Percentiles rank a stretch among this genome's conserved stretches.
These are phyloP conservation scores for Astrothelium macrocarpum DNA, from an alignment of 495 filamentous ascomycete species.

Conservation along the genomic window DNA sequence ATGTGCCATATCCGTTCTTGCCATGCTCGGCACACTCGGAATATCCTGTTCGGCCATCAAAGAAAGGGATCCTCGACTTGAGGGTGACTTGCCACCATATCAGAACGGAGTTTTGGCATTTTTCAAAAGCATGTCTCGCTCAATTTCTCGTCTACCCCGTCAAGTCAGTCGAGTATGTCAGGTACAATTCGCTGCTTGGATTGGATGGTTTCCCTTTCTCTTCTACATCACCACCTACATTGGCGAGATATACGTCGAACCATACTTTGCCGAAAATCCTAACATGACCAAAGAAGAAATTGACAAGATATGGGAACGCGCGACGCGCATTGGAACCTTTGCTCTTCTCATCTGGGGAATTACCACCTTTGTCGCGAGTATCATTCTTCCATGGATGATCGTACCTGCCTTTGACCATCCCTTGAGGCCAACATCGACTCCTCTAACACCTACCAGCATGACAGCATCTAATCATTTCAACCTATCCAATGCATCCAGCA, in stretches of 20 bases:
- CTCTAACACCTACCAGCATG: conserved; percentile 17
- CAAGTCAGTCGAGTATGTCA: conserved; percentile 76
- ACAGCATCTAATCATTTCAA: conserved; percentile 23
- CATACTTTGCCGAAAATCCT: conserved; percentile 63
- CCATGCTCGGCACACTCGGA: conserved; percentile 53
- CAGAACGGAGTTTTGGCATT: conserved; percentile 58
- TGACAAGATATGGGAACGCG: conserved; percentile 67
- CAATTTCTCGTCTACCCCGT: conserved; percentile 62
- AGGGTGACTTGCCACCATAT: conserved; percentile 48
- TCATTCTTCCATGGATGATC: conserved; percentile 73
- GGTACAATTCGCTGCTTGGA: conserved; percentile 84
- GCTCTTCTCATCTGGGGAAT: conserved; percentile 81
- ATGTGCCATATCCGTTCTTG: conserved; percentile 67
- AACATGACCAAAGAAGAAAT: conserved; percentile 65
- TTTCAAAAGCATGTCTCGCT: conserved; percentile 66
- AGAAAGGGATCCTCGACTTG: conserved; percentile 70
- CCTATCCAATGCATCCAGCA: conserved; percentile 11
- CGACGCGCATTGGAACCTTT: conserved; percentile 71
- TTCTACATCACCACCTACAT: conserved; percentile 91
- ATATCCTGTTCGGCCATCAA: conserved; percentile 55
- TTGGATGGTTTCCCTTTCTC: conserved; percentile 90
- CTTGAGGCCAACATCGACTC: conserved; percentile 16
- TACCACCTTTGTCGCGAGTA: conserved; percentile 66
- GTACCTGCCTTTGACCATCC: conserved; percentile 58
- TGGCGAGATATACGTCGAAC: conserved; percentile 79